Evolutionary conservation across 2,329 filamentous ascomycete species (phyloP).

Genomic region (Claviceps capensis): DNA sequence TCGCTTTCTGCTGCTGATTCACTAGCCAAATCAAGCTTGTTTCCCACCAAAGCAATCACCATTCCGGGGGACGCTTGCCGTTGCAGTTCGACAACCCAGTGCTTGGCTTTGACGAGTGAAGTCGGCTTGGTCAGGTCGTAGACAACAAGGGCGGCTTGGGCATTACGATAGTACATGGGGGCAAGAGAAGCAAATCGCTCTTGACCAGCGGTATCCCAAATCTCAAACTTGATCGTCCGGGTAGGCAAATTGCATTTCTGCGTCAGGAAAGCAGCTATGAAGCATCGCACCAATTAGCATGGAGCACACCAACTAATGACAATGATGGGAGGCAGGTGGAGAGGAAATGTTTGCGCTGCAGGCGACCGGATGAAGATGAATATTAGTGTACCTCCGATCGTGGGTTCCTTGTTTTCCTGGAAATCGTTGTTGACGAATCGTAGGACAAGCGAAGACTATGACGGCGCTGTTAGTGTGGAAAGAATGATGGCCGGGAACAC

Average conservation of each 20-base stretch:
- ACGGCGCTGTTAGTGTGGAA: constrained; percentile 12
- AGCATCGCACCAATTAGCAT: constrained; percentile 1
- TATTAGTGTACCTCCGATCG: constrained; percentile 69
- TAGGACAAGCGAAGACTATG: constrained; percentile 84
- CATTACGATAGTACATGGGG: constrained; percentile 99
- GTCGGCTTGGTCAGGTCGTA: constrained; percentile 97
- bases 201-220: constrained; percentile 97
- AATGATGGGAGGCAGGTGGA: background rate
- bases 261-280: constrained; percentile 81
- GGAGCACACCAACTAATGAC: background rate
- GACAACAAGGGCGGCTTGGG: constrained; percentile 91
- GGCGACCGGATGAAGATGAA: constrained; percentile 2
- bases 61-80: constrained; percentile 92
- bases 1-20: constrained; percentile 34
- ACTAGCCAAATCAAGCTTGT: constrained; percentile 82
- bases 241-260: constrained; percentile 96
- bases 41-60: constrained; percentile 91
- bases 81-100: constrained; percentile 97
- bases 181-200: constrained; percentile 93
- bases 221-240: constrained; percentile 85
- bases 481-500: background rate
- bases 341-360: background rate
- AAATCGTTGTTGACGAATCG: constrained; percentile 99
- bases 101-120: constrained; percentile 90
- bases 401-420: constrained; percentile 98